Base-by-base conservation (phyloP, 2,329 filamentous ascomycete species). In the Fusarium sp. region DNA sequence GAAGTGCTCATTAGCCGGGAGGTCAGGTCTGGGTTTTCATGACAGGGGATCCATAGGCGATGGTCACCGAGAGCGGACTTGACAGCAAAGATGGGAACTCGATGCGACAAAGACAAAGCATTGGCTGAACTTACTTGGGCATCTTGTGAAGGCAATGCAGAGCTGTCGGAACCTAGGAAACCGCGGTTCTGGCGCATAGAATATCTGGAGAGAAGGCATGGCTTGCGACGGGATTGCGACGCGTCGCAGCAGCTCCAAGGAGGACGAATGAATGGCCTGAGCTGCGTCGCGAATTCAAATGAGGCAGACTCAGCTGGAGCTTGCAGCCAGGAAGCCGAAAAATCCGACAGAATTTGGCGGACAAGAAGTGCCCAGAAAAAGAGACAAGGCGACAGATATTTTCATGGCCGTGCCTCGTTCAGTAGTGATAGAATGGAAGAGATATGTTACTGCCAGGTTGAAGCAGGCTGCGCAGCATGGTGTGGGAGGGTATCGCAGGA, bases 101-200 rank as follows among this genome's bases (percentile, higher is more conserved):
- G 54, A 70, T 27, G 58, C 45, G 66, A 64, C 37, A 59, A 52
- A 63, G 66, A 63, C 37, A 59, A 54, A 63, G 62, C 54, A 63
- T 43, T 65, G 66, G 78, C 84, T 75, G 66, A 79, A 79, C 84
- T 75, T 80, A 85, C 87, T 82, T 87, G 86, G 48, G 82, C 80
- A 81, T 88, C 87, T 74, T 86, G 84, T 5, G 85, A 77, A n/a
- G 86, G 77, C 45, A 89, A 79, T n/a, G 85, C 87, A 70, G 86
- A 87, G 79, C 85, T 88, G 76, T 88, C 85, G 43, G 82, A 81
- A 71, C 87, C 87, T 54, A 88, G 80, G 70, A 87, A 88, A 45
- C 87, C 87, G 67, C 87, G 85, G 70, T 88, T 89, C 57, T 81
- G 82, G 68, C 78, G 80, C 68, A 80, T 67, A 18, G 77, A 72